A percentile compares a stretch with the other conserved stretches of the same genome.
Conservation (phyloP, 805 yeast species). For the Ogataea glucozyma region DNA sequence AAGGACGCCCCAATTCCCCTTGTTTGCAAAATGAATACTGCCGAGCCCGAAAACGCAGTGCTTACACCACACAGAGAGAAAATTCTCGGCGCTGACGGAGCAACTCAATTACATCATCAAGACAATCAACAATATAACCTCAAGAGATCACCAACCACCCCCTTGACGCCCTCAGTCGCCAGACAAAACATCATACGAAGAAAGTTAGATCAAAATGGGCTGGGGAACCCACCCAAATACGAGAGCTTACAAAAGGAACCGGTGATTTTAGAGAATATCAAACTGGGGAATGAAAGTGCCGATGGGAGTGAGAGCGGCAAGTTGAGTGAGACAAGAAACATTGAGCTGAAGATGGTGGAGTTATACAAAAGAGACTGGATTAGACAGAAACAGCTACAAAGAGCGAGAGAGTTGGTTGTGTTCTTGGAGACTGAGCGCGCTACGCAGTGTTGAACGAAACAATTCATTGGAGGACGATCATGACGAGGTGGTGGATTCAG, state of each 20-base stretch:
- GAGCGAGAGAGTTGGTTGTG: constrained; percentile 17
- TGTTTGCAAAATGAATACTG: too few species aligned
- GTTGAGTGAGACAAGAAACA: background rate
- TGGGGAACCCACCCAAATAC: constrained; percentile 9
- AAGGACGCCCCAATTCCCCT: too few species aligned
- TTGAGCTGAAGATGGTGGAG: constrained; percentile 6
- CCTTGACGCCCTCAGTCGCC: constrained; percentile 32
- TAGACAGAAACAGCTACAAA: constrained; percentile 13
- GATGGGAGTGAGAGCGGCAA: background rate
- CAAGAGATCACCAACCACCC: constrained; percentile 36
- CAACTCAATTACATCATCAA: background rate
- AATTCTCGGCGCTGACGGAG: background rate
- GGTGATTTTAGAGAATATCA: too few species aligned
- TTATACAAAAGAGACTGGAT: constrained; percentile 23
- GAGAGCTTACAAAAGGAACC: too few species aligned
- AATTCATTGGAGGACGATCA: too few species aligned
- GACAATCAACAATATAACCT: constrained; percentile 7
- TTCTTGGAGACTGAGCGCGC: constrained; percentile 28
- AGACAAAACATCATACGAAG: constrained; percentile 30
- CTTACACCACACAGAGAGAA: constrained; percentile 11
- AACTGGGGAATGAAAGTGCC: background rate
- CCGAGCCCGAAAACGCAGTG: background rate
- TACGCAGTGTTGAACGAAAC: too few species aligned
- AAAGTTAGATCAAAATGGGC: constrained; percentile 17
- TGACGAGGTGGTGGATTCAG: too few species aligned